A percentile compares a stretch with the other conserved stretches of the same genome.
phyloP scores from a whole-genome alignment of 2,329 filamentous ascomycete species.

The Tolypocladium album region DNA sequence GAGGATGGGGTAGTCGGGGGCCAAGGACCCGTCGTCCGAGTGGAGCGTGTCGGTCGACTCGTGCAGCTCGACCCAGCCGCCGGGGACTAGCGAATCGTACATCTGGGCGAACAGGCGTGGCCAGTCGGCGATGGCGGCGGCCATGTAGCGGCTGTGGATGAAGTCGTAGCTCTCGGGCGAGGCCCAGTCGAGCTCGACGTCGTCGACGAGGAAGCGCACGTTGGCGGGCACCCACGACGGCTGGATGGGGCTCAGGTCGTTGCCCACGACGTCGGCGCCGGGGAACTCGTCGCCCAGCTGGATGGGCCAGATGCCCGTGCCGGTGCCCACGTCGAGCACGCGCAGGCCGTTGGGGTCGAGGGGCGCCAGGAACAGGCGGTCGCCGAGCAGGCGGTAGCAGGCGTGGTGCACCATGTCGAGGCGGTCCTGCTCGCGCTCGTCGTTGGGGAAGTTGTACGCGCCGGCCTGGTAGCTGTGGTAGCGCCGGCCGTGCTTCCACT shows the following conservation, averaged over 20 bases:
- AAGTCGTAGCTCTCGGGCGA: conserved; percentile 15
- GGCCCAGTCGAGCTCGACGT: conserved; percentile 13
- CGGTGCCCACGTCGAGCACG: conserved; percentile 14
- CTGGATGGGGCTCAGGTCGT: conserved; percentile 15
- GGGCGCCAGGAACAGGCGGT: conserved; percentile 26
- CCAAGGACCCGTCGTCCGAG: conserved; percentile 28
- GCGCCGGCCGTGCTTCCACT: conserved; percentile 26
- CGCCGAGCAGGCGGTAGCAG: conserved; percentile 30
- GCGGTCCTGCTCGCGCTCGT: conserved; percentile 34
- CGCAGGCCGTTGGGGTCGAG: conserved; percentile 21
- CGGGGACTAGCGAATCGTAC: conserved; percentile 28
- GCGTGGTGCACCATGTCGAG: conserved; percentile 44
- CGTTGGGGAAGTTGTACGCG: conserved; percentile 13
- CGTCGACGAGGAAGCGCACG: conserved; percentile 15
- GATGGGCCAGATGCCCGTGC: conserved; percentile 15
- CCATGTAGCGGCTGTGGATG: conserved; percentile 14
- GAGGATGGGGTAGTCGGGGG: conserved; percentile 22
- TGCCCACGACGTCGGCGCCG: conserved; percentile 12
- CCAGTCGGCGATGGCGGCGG: conserved; percentile 18
- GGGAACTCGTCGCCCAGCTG: conserved; percentile 11
- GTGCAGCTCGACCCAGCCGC: conserved; percentile 36
- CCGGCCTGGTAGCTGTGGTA: conserved; percentile 27
- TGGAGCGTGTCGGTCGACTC: conserved; percentile 25
- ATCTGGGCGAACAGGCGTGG: conserved; percentile 12
- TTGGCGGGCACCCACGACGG: conserved; percentile 11